phyloP scores from a whole-genome alignment of 345 rosid species.

The Balakata baccata region DNA sequence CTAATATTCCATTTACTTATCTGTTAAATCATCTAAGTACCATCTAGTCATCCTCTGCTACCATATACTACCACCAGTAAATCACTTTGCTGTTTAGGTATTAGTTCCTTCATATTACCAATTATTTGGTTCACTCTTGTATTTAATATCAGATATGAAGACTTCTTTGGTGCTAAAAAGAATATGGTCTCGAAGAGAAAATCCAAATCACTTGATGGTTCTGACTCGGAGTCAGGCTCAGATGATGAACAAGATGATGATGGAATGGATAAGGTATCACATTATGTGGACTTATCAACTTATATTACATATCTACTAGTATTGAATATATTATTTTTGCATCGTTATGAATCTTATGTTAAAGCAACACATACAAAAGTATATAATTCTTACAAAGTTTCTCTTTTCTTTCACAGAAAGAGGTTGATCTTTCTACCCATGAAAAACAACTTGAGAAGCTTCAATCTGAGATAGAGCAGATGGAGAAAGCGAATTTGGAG shows the following conservation, averaged over 20 bases:
- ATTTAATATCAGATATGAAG: constrained; percentile 56
- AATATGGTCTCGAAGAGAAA: constrained; percentile 38
- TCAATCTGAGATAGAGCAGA: constrained; percentile 60
- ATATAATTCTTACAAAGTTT: neutral
- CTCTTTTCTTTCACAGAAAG: constrained; percentile 38
- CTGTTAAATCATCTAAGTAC: neutral
- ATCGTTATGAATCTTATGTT: neutral
- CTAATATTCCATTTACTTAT: neutral
- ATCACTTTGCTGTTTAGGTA: too few relatives aligned
- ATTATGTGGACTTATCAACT: neutral
- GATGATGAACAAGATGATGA: constrained; percentile 28
- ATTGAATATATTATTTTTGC: neutral
- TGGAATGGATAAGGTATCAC: constrained; percentile 15
- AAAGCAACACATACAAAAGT: neutral
- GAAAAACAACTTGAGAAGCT: constrained; percentile 62
- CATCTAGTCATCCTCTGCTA: neutral
- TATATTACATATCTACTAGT: neutral
- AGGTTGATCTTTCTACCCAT: constrained; percentile 61
- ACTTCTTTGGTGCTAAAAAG: constrained; percentile 62
- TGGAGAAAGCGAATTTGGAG: constrained; percentile 90
- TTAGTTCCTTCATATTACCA: neutral
- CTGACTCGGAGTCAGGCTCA: constrained; percentile 40
- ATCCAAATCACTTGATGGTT: constrained; percentile 28
- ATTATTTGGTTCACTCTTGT: constrained; percentile 3
- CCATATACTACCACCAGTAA: neutral